Conservation (phyloP, 768 basidiomycete genomes). For the Phaffia australis region DNA sequence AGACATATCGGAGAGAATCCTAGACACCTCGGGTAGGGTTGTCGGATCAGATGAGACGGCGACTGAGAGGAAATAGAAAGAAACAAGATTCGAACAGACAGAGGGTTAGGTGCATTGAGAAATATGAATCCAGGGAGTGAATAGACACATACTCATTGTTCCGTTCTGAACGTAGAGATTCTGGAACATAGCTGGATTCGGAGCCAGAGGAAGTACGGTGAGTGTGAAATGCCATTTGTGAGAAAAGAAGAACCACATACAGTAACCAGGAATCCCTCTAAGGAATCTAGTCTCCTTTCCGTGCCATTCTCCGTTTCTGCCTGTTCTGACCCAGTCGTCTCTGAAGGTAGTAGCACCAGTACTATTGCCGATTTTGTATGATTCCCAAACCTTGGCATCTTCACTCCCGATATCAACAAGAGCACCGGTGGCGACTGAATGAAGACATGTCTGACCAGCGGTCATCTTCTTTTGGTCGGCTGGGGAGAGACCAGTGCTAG, state of each 20-base stretch:
- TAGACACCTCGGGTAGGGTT: constrained; percentile 12
- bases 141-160: constrained; percentile 8
- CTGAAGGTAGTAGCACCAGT: too few relatives aligned
- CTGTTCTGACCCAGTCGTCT: too few relatives aligned
- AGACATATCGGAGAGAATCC: constrained; percentile 24
- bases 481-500: too few relatives aligned
- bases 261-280: constrained; percentile 23
- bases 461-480: too few relatives aligned
- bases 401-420: too few relatives aligned
- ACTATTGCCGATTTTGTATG: too few relatives aligned
- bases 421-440: too few relatives aligned
- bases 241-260: neutral
- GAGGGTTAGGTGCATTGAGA: too few relatives aligned
- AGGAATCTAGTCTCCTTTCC: constrained; percentile 24
- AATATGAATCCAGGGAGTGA: neutral
- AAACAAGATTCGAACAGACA: neutral
- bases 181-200: constrained; percentile 20
- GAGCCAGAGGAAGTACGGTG: neutral
- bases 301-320: neutral
- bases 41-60: constrained; percentile 21
- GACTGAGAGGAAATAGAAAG: constrained; percentile 5
- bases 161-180: constrained; percentile 22
- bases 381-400: too few relatives aligned
- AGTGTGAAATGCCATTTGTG: neutral
- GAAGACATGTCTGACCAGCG: too few relatives aligned